These are phyloP conservation scores for Tuctoria greenei DNA, from an alignment of 176 grass and related monocot species.

Conservation along the genomic window DNA sequence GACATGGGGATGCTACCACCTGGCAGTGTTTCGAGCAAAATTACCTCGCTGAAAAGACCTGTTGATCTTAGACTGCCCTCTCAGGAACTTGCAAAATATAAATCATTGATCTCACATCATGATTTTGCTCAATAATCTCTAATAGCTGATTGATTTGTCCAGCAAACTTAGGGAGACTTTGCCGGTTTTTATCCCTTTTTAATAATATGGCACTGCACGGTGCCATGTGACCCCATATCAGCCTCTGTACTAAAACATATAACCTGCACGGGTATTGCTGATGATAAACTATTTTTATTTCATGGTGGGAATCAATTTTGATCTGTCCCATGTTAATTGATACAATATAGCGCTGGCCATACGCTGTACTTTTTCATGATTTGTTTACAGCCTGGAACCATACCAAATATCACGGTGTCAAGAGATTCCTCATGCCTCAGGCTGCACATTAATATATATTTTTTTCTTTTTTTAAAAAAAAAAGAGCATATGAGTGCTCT, in stretches of 20 bases:
- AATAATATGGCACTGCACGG: slow-evolving; percentile 18
- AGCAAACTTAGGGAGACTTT: slow-evolving; percentile 1
- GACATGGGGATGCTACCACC: background rate
- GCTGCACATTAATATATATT: slow-evolving; percentile 9
- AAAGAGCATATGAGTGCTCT: background rate
- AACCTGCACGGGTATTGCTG: background rate
- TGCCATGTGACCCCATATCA: slow-evolving; percentile 59
- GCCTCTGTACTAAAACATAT: slow-evolving; percentile 38
- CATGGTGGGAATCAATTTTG: slow-evolving; percentile 53
- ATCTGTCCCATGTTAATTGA: slow-evolving; percentile 47
- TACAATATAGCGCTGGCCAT: slow-evolving; percentile 36
- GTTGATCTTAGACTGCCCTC: slow-evolving; percentile 9
- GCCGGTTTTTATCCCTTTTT: background rate
- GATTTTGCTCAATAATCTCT: background rate
- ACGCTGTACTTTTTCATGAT: slow-evolving; percentile 35
- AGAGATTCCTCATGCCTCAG: slow-evolving; percentile 19
- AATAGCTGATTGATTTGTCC: slow-evolving; percentile 14
- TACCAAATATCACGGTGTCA: slow-evolving; percentile 5
- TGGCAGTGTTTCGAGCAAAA: background rate
- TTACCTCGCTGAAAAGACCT: slow-evolving; percentile 23
- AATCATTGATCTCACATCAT: slow-evolving; percentile 31
- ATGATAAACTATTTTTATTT: slow-evolving; percentile 63
- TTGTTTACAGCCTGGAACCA: slow-evolving; percentile 39
- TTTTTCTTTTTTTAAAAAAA: background rate
- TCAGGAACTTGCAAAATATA: background rate